Conservation (phyloP, 2,329 filamentous ascomycete genomes). For the Purpureocillium takamizusanense region DNA sequence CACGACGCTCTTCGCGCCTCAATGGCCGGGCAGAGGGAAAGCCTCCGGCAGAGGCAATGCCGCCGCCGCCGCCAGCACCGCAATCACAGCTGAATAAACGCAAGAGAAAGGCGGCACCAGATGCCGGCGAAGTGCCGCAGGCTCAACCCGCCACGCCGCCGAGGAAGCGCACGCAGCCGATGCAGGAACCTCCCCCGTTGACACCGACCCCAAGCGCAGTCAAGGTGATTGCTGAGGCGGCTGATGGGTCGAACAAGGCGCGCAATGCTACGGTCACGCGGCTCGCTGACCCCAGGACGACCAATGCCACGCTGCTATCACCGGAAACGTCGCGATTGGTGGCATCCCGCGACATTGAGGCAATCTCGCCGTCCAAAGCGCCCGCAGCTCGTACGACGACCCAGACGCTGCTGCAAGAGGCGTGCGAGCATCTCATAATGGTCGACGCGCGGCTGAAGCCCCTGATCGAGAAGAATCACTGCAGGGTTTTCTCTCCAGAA, state of each 20-base stretch:
- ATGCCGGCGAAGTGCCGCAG: constrained; percentile 12
- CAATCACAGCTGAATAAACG: constrained; percentile 10
- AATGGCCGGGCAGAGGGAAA: constrained; percentile 16
- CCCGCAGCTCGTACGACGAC: constrained; percentile 43
- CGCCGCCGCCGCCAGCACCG: constrained; percentile 9
- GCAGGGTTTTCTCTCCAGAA: constrained; percentile 69
- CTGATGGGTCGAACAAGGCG: constrained; percentile 24
- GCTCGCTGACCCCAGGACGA: constrained; percentile 53
- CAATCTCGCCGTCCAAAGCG: constrained; percentile 35
- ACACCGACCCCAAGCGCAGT: constrained; percentile 40
- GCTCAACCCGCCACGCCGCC: constrained; percentile 18
- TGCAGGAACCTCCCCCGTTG: constrained; percentile 22
- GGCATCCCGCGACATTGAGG: constrained; percentile 36
- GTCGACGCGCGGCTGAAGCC: constrained; percentile 64
- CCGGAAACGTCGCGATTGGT: constrained; percentile 59
- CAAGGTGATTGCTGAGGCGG: constrained; percentile 25
- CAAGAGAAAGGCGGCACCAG: constrained; percentile 24
- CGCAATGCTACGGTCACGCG: constrained; percentile 36
- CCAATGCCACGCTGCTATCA: constrained; percentile 64
- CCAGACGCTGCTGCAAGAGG: constrained; percentile 63
- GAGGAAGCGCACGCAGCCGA: constrained; percentile 19
- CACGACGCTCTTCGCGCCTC: constrained; percentile 32
- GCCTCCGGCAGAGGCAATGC: constrained; percentile 7
- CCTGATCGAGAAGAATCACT: constrained; percentile 66
- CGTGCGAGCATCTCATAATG: constrained; percentile 62